Base-by-base conservation (phyloP, 2,329 filamentous ascomycete genomes). In the Aureobasidium sp. region DNA sequence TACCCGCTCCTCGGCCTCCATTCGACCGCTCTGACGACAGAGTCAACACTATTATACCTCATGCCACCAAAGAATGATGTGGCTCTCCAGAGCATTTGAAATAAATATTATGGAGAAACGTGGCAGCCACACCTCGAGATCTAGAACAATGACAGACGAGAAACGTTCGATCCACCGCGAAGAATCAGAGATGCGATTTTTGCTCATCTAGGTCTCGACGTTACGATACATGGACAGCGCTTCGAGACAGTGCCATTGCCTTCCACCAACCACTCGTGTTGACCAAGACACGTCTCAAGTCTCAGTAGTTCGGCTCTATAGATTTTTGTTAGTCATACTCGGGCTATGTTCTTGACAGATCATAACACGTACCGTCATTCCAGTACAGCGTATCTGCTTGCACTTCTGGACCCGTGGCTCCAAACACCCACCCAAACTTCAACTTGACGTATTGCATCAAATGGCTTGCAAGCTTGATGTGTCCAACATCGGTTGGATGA, bases 401-500 rank as follows among this genome's bases (percentile, higher is more conserved):
- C 24, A 82, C 78, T 75, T 85, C 82, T 7, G 80, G 78, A 1
- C 82, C 82, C 1, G 76, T 81, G 19, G 81, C 78, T 49, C 78
- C 76, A 33, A 85, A 70, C 17, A 81, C 76, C 83, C 82, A 86
- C 1, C 78, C 79, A 67, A 85, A 80, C 48, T 76, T 79, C 60
- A 82, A 65, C 62, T 78, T 79, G 48, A 84, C 80, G 70, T 79
- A 86, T 70, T 84, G 80, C 65, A 81, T 78, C 53, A 85, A 67
- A 66, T 85, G 82, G 67, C 80, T 84, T 2, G 83, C 83, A 8
- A 86, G 70, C 70, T 86, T 86, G 67, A 85, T 75, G 60, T 84
- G 80, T 0, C 83, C 82, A 8, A 85, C 78, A 67, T 86, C 84
- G 0, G 82, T 86, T 0, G 82, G 83, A 67, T 86, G 84, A 66